Percentiles rank a stretch among this genome's conserved stretches.
These are phyloP conservation scores for Jackrogersella multiformis DNA, from an alignment of 495 filamentous ascomycete species.

Conservation along the genomic window DNA sequence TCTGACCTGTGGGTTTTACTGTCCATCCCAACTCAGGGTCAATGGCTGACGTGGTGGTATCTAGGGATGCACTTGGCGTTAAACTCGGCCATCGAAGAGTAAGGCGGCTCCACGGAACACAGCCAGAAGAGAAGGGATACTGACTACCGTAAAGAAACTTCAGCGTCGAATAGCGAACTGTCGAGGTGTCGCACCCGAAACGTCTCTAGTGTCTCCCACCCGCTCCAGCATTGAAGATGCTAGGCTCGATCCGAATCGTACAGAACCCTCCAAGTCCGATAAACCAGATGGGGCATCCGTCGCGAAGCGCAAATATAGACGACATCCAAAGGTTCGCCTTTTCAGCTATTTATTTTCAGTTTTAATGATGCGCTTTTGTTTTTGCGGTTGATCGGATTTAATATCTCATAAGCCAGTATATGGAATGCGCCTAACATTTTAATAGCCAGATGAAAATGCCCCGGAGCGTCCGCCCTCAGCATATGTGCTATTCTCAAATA, in stretches of 20 bases:
- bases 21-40: neutral
- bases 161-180: constrained; percentile 64
- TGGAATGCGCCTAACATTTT: constrained; percentile 12
- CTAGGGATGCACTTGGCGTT: constrained; percentile 72
- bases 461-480: constrained; percentile 80
- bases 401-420: neutral
- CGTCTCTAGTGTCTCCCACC: constrained; percentile 52
- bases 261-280: constrained; percentile 47
- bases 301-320: constrained; percentile 76
- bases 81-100: constrained; percentile 83
- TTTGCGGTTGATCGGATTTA: constrained; percentile 15
- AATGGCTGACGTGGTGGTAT: constrained; percentile 26
- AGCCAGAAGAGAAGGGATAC: constrained; percentile 12
- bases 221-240: constrained; percentile 52
- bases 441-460: constrained; percentile 76
- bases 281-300: constrained; percentile 44
- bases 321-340: constrained; percentile 75
- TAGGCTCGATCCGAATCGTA: constrained; percentile 45
- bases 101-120: constrained; percentile 42
- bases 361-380: neutral
- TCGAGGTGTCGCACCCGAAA: constrained; percentile 63
- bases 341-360: too few relatives aligned
- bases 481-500: constrained; percentile 85
- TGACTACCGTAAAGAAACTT: constrained; percentile 54
- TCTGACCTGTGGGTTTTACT: constrained; percentile 71